Evolutionary conservation across 768 basidiomycete species (phyloP).

Genomic region (Pisolithus albus): DNA sequence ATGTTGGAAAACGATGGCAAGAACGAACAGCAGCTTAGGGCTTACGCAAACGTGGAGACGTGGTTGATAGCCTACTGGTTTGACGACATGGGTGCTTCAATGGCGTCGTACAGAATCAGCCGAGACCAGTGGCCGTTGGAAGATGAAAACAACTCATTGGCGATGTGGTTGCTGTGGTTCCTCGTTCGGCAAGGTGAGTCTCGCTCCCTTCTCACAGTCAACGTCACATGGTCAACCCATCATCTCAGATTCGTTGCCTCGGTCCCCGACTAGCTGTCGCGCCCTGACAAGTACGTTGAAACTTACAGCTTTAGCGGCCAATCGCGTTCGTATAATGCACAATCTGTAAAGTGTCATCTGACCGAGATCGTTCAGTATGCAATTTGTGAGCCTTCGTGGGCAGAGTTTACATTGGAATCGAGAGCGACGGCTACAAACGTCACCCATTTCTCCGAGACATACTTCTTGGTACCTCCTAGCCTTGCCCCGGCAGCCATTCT

Average conservation of each 20-base stretch:
- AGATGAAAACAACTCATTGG: constrained; percentile 46
- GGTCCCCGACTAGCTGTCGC: constrained; percentile 34
- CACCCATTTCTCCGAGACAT: constrained; percentile 40
- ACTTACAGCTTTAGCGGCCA: constrained; percentile 60
- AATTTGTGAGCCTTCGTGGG: constrained; percentile 52
- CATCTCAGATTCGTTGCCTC: constrained; percentile 41
- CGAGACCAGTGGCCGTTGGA: constrained; percentile 52
- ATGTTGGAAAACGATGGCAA: constrained; percentile 76
- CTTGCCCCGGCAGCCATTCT: constrained; percentile 69
- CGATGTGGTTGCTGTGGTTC: constrained; percentile 80
- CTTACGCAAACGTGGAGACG: constrained; percentile 52
- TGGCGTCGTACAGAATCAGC: constrained; percentile 35
- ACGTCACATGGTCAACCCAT: not conserved
- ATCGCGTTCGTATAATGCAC: constrained; percentile 36
- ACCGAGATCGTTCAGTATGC: constrained; percentile 43
- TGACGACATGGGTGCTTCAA: constrained; percentile 49
- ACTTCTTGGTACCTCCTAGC: constrained; percentile 49
- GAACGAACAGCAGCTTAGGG: constrained; percentile 64
- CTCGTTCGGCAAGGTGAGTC: constrained; percentile 53
- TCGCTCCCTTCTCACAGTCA: not conserved
- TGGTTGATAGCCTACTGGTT: constrained; percentile 72
- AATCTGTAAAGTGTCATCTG: constrained; percentile 3
- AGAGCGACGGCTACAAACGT: constrained; percentile 19
- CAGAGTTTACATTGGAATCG: constrained; percentile 40
- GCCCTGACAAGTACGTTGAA: constrained; percentile 48